Conservation (phyloP, 352 stramenopile genomes). For the Phytophthora sojae region DNA sequence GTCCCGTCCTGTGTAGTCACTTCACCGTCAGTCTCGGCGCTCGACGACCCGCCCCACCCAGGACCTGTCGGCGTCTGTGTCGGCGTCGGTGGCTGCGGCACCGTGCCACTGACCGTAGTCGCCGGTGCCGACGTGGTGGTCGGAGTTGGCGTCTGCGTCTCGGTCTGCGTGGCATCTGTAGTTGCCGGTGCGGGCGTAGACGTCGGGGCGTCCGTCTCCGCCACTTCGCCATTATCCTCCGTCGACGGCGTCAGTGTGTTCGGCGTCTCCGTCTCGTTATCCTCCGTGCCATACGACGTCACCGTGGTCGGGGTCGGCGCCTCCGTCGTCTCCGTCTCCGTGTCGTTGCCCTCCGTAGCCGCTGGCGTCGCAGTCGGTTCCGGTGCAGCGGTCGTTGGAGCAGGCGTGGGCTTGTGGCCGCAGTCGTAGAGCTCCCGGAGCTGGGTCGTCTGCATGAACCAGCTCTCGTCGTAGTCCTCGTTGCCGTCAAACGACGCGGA, state of each 20-base stretch:
- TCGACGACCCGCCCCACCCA: slow-evolving; percentile 17
- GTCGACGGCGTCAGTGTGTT: too few species aligned
- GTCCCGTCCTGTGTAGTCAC: neutral
- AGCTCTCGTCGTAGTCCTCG: slow-evolving; percentile 40
- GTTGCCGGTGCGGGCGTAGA: neutral
- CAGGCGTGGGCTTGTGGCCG: slow-evolving; percentile 32
- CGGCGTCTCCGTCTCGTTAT: neutral
- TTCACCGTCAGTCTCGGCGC: slow-evolving; percentile 3
- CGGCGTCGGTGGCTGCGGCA: neutral
- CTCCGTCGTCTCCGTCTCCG: slow-evolving; percentile 1
- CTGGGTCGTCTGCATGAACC: slow-evolving; percentile 39
- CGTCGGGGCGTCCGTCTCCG: neutral
- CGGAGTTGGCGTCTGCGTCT: neutral
- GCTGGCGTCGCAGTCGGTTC: slow-evolving; percentile 10
- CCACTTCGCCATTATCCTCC: neutral
- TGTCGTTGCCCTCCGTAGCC: slow-evolving; percentile 10
- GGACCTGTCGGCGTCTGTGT: slow-evolving; percentile 1
- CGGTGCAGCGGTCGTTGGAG: slow-evolving; percentile 28
- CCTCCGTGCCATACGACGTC: neutral
- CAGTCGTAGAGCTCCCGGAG: slow-evolving; percentile 39
- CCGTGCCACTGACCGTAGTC: neutral
- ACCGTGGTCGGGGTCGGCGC: neutral
- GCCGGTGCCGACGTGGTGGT: neutral
- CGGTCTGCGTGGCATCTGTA: neutral
- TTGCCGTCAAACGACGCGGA: slow-evolving; percentile 32